Conservation (phyloP, 208 protist genomes). For the Leptomonas pyrrhocoris region DNA sequence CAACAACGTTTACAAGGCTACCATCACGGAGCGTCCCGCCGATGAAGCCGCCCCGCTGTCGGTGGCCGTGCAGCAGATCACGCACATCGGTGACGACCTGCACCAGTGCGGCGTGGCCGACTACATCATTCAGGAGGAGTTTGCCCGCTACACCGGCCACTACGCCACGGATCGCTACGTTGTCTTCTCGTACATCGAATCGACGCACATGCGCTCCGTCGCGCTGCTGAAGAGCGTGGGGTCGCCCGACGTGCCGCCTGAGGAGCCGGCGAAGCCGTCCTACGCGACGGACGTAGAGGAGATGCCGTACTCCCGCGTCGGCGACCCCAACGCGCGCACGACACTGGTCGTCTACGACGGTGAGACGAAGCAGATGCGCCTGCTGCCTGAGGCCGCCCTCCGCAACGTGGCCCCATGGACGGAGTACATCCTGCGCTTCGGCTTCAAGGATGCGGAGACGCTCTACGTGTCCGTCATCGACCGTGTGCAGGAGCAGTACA, state of each 20-base stretch:
- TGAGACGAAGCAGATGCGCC: slow-evolving; percentile 31
- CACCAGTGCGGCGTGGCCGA: slow-evolving; percentile 83
- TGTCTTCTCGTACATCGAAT: slow-evolving; percentile 82
- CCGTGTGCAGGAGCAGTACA: slow-evolving; percentile 72
- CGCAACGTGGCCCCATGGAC: slow-evolving; percentile 49
- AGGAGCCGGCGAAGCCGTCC: slow-evolving; percentile 12
- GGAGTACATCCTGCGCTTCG: slow-evolving; percentile 87
- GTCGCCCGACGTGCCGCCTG: slow-evolving; percentile 22
- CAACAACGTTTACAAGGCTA: slow-evolving; percentile 76
- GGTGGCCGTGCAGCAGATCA: slow-evolving; percentile 59
- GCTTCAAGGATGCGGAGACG: slow-evolving; percentile 67
- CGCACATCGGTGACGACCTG: slow-evolving; percentile 61
- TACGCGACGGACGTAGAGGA: slow-evolving; percentile 44
- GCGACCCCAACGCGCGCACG: slow-evolving; percentile 71
- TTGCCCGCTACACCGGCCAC: slow-evolving; percentile 86
- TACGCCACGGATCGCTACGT: slow-evolving; percentile 74
- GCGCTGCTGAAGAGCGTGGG: slow-evolving; percentile 50
- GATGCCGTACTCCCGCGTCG: slow-evolving; percentile 83
- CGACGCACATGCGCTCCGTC: slow-evolving; percentile 62
- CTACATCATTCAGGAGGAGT: slow-evolving; percentile 94
- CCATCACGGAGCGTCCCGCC: slow-evolving; percentile 40
- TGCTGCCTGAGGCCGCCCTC: slow-evolving; percentile 54
- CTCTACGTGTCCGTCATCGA: slow-evolving; percentile 73
- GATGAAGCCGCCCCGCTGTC: slow-evolving; percentile 30
- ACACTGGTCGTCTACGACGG: slow-evolving; percentile 66